Evolutionary conservation across 176 grass and related monocot genomes (phyloP).

Genomic region (Pharus latifolius): DNA sequence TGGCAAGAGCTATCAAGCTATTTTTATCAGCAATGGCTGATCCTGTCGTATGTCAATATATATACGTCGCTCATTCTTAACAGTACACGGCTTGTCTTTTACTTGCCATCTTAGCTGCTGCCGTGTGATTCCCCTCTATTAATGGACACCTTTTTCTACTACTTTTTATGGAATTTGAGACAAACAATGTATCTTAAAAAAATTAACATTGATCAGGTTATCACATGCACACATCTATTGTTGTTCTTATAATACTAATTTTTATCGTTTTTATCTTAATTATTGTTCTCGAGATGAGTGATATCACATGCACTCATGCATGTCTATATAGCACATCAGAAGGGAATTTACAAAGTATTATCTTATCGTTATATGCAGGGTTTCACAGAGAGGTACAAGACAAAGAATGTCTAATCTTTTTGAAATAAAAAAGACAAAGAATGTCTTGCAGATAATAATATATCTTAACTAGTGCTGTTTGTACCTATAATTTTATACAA

Average conservation of each 20-base stretch:
- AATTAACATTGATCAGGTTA: background rate
- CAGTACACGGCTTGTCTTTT: conserved; percentile 17
- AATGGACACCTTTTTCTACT: too few relatives aligned
- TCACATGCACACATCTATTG: conserved; percentile 3
- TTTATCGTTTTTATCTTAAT: background rate
- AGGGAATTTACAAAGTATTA: background rate
- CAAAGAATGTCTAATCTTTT: conserved; percentile 45
- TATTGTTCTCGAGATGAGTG: background rate
- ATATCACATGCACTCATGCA: conserved; percentile 21
- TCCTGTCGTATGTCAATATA: background rate
- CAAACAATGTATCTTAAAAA: too few relatives aligned
- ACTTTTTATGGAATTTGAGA: too few relatives aligned
- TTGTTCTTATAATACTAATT: background rate
- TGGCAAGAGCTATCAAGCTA: conserved; percentile 16
- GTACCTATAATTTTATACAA: too few relatives aligned
- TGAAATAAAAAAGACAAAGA: too few relatives aligned
- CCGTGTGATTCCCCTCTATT: conserved; percentile 5
- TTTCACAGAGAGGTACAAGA: conserved; percentile 1
- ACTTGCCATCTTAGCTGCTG: background rate
- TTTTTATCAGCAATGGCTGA: background rate
- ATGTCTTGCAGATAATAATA: too few relatives aligned
- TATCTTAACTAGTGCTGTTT: too few relatives aligned
- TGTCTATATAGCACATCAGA: background rate
- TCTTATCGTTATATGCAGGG: background rate
- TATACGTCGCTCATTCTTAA: conserved; percentile 14